Base-by-base conservation (phyloP, 2,329 filamentous ascomycete genomes). In the Cladosporium colombiae region DNA sequence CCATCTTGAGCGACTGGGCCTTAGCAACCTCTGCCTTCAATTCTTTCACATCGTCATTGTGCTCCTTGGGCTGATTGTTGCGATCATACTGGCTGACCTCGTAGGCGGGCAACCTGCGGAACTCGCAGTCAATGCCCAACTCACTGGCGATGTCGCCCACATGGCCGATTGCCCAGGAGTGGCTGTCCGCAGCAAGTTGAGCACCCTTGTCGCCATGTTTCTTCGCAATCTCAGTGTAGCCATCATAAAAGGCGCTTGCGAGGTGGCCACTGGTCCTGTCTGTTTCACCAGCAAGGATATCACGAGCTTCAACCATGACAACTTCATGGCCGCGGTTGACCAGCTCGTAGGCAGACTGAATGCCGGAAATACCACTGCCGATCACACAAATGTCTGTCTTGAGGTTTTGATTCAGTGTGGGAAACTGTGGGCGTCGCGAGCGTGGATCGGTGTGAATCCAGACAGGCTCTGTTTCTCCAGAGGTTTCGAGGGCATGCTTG, bases 41-140 rank as follows among this genome's bases (percentile, higher is more conserved):
- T 50, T 78, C 73, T 58, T 81, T 71, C 33, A 84, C 70, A 55
- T 86, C 83, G 7, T 80, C 72, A 2, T 79, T 74, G 63, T 84
- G 81, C 63, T 81, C 76, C 16, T 77, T 71, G 8, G 67, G 25
- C 50, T 70, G 67, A 8, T 81, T 76, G 13, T 75, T 78, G 0
- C 74, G 74, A 0, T 77, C 70, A 66, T 82, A 84, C 70, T 85
- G 81, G 1, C 83, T 85, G 5, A 87, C 76, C 44, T 83, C 76
- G 67, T 84, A 84, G 0, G 76, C 83, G 0, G 79, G 81, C 2
- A 87, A 69, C 40, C 75, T 75, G 7, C 84, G 80, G 70, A 85
- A 87, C 68, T 86, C 84, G 74, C 85, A 87, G 0, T 86, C 83
- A 35, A 87, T 84, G 4, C 79, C 80, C 6, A 86, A 75, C 67